Conservation (phyloP, 495 filamentous ascomycete genomes). For the Penicillium turbatum region DNA sequence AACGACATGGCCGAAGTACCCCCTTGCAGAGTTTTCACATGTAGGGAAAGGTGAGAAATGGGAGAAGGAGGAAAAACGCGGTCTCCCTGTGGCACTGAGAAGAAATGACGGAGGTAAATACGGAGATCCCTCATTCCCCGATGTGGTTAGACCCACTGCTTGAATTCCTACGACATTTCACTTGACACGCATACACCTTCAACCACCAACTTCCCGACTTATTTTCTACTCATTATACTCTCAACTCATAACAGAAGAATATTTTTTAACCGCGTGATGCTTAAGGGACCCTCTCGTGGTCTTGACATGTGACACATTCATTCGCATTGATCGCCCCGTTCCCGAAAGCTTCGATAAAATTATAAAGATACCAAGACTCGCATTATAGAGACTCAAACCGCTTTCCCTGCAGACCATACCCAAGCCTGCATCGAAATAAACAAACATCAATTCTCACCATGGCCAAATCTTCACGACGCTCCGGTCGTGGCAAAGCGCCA, state of each 20-base stretch:
- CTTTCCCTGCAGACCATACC: not conserved
- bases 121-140: constrained; percentile 25
- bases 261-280: not conserved
- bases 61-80: constrained; percentile 3
- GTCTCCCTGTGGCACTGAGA: not conserved
- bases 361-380: constrained; percentile 4
- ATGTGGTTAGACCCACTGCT: constrained; percentile 16
- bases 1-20: not conserved
- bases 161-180: constrained; percentile 1
- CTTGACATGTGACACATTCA: constrained; percentile 36
- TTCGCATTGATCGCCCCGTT: constrained; percentile 22
- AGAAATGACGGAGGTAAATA: constrained; percentile 16
- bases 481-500: constrained; percentile 25
- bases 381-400: not conserved
- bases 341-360: constrained; percentile 16
- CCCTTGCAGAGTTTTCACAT: constrained; percentile 19
- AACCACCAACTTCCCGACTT: not conserved
- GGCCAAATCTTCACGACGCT: constrained; percentile 40
- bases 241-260: constrained; percentile 9
- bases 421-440: not conserved
- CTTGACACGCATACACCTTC: not conserved
- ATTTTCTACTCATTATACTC: not conserved
- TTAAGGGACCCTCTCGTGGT: constrained; percentile 10
- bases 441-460: constrained; percentile 16
- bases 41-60: constrained; percentile 2